phyloP scores from a whole-genome alignment of 228 moss, liverwort and hornwort genomes.

The Sphagnum fallax region DNA sequence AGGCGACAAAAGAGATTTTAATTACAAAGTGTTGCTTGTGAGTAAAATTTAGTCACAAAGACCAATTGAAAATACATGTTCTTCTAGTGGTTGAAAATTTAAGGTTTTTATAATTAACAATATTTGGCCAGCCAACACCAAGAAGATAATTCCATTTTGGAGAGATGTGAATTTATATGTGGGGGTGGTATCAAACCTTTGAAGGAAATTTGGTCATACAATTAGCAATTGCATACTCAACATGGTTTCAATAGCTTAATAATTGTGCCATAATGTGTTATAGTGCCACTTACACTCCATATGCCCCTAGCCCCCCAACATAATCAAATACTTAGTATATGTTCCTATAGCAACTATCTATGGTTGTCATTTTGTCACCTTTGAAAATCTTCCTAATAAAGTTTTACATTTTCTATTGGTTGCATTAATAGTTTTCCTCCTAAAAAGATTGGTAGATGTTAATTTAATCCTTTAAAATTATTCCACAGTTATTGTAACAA shows the following conservation, averaged over 20 bases:
- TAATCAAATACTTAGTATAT: neutral
- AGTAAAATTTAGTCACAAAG: no score
- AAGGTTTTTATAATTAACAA: no score
- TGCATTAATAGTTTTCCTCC: no score
- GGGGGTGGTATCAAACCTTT: constrained; percentile 29
- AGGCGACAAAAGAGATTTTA: no score
- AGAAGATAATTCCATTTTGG: neutral
- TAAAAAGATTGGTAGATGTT: no score
- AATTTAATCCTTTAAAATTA: no score
- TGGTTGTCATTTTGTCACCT: neutral
- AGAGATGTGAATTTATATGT: neutral
- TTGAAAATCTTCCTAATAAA: no score
- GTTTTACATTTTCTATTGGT: no score
- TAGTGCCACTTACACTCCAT: constrained; percentile 52
- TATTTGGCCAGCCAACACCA: neutral
- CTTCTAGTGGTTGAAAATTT: no score
- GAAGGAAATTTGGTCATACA: constrained; percentile 89
- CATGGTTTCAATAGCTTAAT: constrained; percentile 88
- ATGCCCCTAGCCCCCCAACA: constrained; percentile 1
- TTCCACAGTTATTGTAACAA: no score
- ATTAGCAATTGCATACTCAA: constrained; percentile 80
- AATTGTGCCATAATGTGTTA: constrained; percentile 88
- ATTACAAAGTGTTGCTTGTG: no score
- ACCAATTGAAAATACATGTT: no score
- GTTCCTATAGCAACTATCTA: neutral